Percentiles rank a stretch among this genome's conserved stretches.
Evolutionary conservation across 495 filamentous ascomycete species (phyloP).

Genomic region (Apodospora peruviana): DNA sequence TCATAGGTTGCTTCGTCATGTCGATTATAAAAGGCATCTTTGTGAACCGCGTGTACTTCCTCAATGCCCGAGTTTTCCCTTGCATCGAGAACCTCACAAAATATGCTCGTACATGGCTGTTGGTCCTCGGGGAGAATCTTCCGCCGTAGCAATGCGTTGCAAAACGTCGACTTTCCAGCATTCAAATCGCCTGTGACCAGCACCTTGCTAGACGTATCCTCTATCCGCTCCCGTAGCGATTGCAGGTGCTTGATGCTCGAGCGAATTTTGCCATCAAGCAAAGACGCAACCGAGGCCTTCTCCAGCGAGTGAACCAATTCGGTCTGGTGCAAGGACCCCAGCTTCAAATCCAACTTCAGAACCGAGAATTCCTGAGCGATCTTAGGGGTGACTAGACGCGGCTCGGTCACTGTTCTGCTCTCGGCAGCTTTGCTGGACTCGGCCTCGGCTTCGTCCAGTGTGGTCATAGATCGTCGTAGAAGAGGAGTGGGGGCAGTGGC

Average conservation of each 20-base stretch:
- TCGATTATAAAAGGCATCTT: constrained; percentile 69
- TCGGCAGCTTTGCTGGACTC: constrained; percentile 70
- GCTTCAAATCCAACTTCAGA: constrained; percentile 87
- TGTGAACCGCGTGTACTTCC: constrained; percentile 92
- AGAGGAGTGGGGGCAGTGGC: constrained; percentile 24
- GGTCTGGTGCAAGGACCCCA: constrained; percentile 76
- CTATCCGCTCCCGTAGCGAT: constrained; percentile 83
- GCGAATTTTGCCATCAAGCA: constrained; percentile 89
- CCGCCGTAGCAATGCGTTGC: constrained; percentile 86
- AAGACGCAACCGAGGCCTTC: constrained; percentile 79
- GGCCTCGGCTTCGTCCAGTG: constrained; percentile 54
- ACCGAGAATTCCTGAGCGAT: constrained; percentile 95
- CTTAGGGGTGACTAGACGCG: constrained; percentile 80
- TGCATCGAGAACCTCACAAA: constrained; percentile 93
- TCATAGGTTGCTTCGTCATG: constrained; percentile 93
- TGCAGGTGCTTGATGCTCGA: constrained; percentile 87
- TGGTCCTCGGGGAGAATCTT: constrained; percentile 95
- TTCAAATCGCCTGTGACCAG: constrained; percentile 96
- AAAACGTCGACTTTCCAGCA: constrained; percentile 97
- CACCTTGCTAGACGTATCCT: constrained; percentile 96
- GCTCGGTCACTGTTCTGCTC: constrained; percentile 50
- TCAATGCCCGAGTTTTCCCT: constrained; percentile 85
- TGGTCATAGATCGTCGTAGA: constrained; percentile 69
- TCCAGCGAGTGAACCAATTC: constrained; percentile 97
- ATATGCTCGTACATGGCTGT: constrained; percentile 97